Percentiles rank a stretch among this genome's conserved stretches.
Evolutionary conservation across 2,329 filamentous ascomycete species (phyloP).

Genomic region (Pseudohalonectria lignicola): DNA sequence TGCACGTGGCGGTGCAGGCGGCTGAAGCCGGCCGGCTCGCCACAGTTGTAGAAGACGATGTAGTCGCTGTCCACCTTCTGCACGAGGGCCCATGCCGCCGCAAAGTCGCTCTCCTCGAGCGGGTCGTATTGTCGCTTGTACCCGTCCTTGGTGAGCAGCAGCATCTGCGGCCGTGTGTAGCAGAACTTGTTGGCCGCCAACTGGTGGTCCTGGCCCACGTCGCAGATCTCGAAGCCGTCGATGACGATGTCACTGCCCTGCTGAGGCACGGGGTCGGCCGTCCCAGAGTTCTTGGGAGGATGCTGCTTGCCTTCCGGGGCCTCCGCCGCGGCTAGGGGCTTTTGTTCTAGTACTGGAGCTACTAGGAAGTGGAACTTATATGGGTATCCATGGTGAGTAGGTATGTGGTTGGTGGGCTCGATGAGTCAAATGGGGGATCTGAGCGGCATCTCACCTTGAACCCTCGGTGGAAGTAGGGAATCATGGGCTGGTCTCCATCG

Average conservation of each 20-base stretch:
- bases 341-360: constrained; percentile 3
- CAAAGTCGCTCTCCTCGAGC: constrained; percentile 22
- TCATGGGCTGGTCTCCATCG: constrained; percentile 5
- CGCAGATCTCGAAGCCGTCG: constrained; percentile 26
- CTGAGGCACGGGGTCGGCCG: constrained; percentile 2
- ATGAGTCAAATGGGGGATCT: background rate
- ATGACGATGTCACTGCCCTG: constrained; percentile 29
- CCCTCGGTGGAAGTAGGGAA: constrained; percentile 3
- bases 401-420: background rate
- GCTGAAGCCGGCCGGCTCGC: constrained; percentile 27
- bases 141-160: constrained; percentile 34
- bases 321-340: constrained; percentile 5
- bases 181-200: constrained; percentile 37
- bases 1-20: constrained; percentile 34
- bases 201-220: constrained; percentile 28
- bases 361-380: constrained; percentile 12
- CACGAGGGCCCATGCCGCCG: constrained; percentile 21
- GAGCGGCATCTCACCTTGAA: background rate
- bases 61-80: constrained; percentile 11
- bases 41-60: constrained; percentile 32
- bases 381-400: background rate
- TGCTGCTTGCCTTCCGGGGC: background rate
- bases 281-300: background rate
- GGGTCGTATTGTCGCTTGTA: constrained; percentile 30
- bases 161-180: constrained; percentile 32